A percentile compares a stretch with the other conserved stretches of the same genome.
phyloP scores from a whole-genome alignment of 345 rosid species.

The Heritiera littoralis region DNA sequence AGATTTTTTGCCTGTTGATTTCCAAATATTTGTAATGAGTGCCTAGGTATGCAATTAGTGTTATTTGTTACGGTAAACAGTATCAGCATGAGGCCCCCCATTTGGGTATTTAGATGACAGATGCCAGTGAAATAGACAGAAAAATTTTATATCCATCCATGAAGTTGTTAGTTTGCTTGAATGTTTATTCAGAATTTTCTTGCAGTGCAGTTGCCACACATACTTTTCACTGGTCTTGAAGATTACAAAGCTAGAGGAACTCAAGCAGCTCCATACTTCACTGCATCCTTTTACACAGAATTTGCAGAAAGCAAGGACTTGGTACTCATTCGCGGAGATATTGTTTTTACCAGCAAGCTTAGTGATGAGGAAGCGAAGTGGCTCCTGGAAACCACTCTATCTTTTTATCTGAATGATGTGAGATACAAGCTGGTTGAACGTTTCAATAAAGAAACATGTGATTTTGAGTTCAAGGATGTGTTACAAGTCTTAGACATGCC shows the following conservation, averaged over 20 bases:
- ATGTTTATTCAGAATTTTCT: slow-evolving; percentile 12
- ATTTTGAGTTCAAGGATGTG: slow-evolving; percentile 91
- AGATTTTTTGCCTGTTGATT: background rate
- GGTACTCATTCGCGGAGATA: slow-evolving; percentile 83
- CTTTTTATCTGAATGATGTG: slow-evolving; percentile 79
- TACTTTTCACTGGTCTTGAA: slow-evolving; percentile 90
- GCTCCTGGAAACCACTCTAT: slow-evolving; percentile 83
- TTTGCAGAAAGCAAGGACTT: slow-evolving; percentile 77
- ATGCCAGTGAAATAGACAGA: background rate
- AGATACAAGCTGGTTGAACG: slow-evolving; percentile 76
- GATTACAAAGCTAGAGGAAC: slow-evolving; percentile 98
- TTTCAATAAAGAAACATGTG: slow-evolving; percentile 73
- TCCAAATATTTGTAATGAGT: background rate
- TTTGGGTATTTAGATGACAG: background rate
- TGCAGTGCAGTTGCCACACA: slow-evolving; percentile 91
- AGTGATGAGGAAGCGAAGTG: slow-evolving; percentile 79
- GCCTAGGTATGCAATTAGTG: background rate
- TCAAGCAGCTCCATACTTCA: slow-evolving; percentile 86
- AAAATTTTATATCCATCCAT: background rate
- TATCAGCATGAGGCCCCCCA: background rate
- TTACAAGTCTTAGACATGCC: slow-evolving; percentile 74
- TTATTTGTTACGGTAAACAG: background rate
- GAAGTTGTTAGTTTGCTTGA: slow-evolving; percentile 10
- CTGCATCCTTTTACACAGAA: slow-evolving; percentile 69
- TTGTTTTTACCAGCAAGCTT: slow-evolving; percentile 86